Base-by-base conservation (phyloP, 805 yeast genomes). In the Candida khao-thaluensis region DNA sequence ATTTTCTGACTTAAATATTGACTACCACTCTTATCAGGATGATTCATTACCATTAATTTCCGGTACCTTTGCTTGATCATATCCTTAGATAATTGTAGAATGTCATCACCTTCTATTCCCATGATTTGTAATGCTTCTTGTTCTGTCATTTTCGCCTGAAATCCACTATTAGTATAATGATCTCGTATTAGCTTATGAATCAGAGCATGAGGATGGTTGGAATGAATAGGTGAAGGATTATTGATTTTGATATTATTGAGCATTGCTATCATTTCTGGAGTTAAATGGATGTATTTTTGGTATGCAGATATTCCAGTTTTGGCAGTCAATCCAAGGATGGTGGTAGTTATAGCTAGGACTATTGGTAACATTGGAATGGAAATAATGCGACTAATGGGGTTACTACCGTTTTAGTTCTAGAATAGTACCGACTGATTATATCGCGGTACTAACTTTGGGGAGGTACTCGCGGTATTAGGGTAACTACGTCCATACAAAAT, bases 301-400 rank as follows among this genome's bases (percentile, higher is more conserved):
- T 51, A 54, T 1, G 70, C 61, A 5, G 56, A 31, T 2, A 62
- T 14, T 11, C 66, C 54, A 7, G 64, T 50, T 48, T 52, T 60
- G 25, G 58, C 65, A 0, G 78, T 65, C n/a, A 78, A 38, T 1
- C 82, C 83, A 1, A 62, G 66, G 0, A 70, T 45, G 0, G 84
- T 73, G 3, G 72, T 73, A 0, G 82, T 82, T n/a, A 75, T 35
- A 5, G 82, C 83, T 11, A 76, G 42, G 14, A 78, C 54, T 10
- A 78, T 64, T 15, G 83, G 82, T 21, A 76, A 7, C 10, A 22
- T n/a, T n/a, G n/a, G n/a, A n/a, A n/a, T n/a, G n/a, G n/a, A n/a
- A n/a, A n/a, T n/a, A n/a, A n/a, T n/a, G n/a, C n/a, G n/a, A n/a
- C n/a, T n/a, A n/a, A n/a, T n/a, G n/a, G n/a, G n/a, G n/a, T n/a